Conservation (phyloP, 495 filamentous ascomycete genomes). For the Thermochaetoides thermophila region DNA sequence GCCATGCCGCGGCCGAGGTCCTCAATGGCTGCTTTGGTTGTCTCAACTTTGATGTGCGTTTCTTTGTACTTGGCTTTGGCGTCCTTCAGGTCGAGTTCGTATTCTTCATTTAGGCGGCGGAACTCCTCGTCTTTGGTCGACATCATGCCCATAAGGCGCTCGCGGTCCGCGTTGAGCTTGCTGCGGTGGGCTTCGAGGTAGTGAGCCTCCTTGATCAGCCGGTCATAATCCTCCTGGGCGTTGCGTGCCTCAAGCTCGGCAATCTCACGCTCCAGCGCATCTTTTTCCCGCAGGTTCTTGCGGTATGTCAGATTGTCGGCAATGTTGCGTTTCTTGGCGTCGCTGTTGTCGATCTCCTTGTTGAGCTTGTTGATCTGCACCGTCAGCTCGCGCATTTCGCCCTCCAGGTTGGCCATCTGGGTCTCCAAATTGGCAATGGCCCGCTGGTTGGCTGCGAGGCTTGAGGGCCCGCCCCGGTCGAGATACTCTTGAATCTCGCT, state of each 20-base stretch:
- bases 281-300: constrained; percentile 49
- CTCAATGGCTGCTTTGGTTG: constrained; percentile 81
- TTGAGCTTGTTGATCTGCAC: constrained; percentile 62
- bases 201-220: constrained; percentile 52
- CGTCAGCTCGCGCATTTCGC: constrained; percentile 50
- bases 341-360: constrained; percentile 59
- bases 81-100: constrained; percentile 72
- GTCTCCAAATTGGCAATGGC: constrained; percentile 53
- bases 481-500: constrained; percentile 70
- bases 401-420: constrained; percentile 48
- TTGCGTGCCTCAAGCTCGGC: constrained; percentile 63
- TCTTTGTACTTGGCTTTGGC: constrained; percentile 75
- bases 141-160: constrained; percentile 52
- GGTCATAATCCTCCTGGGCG: constrained; percentile 65
- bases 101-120: constrained; percentile 52
- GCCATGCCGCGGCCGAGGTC: constrained; percentile 67
- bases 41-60: constrained; percentile 78
- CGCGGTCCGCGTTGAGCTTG: constrained; percentile 34
- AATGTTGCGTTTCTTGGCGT: constrained; percentile 67
- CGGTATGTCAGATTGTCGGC: constrained; percentile 77
- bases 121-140: constrained; percentile 72
- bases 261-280: constrained; percentile 54
- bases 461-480: constrained; percentile 54
- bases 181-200: constrained; percentile 45
- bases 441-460: constrained; percentile 51